Evolutionary conservation across 108 stramenopile species (phyloP).

Genomic region (Asterionellopsis glacialis): DNA sequence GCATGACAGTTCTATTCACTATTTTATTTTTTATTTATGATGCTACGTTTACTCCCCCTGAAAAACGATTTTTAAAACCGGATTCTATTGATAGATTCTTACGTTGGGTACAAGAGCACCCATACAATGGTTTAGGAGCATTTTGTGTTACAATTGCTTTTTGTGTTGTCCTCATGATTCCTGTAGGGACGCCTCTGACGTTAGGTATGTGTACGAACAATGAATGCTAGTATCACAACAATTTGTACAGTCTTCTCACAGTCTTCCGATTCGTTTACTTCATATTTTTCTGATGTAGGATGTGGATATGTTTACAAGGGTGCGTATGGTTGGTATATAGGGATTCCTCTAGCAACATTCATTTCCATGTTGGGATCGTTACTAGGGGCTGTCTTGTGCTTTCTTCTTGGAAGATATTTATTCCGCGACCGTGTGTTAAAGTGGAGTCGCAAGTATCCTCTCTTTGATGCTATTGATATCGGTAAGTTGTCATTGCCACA

Average conservation of each 20-base stretch:
- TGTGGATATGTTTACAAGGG: constrained; percentile 81
- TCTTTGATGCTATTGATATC: constrained; percentile 84
- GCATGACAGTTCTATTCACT: constrained; percentile 9
- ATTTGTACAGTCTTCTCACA: too few relatives aligned
- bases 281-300: constrained; percentile 24
- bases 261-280: constrained; percentile 2
- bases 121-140: constrained; percentile 36
- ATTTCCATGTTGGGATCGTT: constrained; percentile 57
- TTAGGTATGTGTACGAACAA: too few relatives aligned
- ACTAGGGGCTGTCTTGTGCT: constrained; percentile 65
- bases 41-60: constrained; percentile 32
- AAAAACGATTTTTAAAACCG: constrained; percentile 42
- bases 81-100: constrained; percentile 45
- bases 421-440: constrained; percentile 69
- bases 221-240: too few relatives aligned
- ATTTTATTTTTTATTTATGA: constrained; percentile 36
- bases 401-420: constrained; percentile 70
- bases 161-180: constrained; percentile 43
- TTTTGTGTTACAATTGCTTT: constrained; percentile 47
- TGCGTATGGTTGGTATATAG: constrained; percentile 72
- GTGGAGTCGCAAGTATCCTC: constrained; percentile 75
- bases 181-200: constrained; percentile 56
- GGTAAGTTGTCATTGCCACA: constrained; percentile 27
- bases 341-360: constrained; percentile 53
- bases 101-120: constrained; percentile 45